Evolutionary conservation across 2,329 filamentous ascomycete species (phyloP).

Genomic region (Epichloe elymi): DNA sequence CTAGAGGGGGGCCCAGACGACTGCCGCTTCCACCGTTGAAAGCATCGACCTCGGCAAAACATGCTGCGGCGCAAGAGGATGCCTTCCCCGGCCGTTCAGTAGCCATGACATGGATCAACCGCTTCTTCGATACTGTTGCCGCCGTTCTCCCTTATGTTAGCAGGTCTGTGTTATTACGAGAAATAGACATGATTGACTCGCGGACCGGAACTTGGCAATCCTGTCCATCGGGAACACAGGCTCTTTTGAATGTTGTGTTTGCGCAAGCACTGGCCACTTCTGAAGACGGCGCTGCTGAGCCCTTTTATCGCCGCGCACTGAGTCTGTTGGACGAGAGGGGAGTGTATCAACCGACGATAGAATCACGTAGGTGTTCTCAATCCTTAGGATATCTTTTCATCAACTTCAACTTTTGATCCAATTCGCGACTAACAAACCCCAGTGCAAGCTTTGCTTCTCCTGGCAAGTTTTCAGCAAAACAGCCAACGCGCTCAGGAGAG

Average conservation of each 20-base stretch:
- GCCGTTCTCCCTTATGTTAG: conserved; percentile 14
- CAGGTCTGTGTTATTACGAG: conserved; percentile 10
- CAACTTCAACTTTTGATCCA: no score
- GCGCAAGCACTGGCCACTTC: conserved; percentile 14
- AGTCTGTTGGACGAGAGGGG: conserved; percentile 14
- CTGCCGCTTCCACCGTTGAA: conserved; percentile 1
- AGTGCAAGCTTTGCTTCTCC: conserved; percentile 20
- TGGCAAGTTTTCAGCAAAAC: conserved; percentile 21
- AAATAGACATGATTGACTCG: conserved; percentile 9
- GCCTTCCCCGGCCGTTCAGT: conserved; percentile 8
- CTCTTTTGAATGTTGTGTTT: conserved; percentile 16
- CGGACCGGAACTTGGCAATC: conserved; percentile 5
- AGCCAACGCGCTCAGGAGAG: conserved; percentile 21
- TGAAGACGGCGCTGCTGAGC: conserved; percentile 11
- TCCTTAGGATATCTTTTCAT: no score
- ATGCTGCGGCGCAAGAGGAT: not conserved
- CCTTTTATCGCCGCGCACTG: conserved; percentile 15
- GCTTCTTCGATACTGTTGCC: conserved; percentile 18
- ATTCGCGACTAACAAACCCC: not conserved
- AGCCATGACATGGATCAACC: conserved; percentile 11
- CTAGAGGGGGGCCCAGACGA: not conserved
- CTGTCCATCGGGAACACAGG: conserved; percentile 5
- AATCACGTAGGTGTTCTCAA: conserved; percentile 7
- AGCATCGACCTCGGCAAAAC: not conserved
- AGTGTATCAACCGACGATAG: conserved; percentile 11